Conservation (phyloP, 345 rosid genomes). For the Corchorus capsularis region DNA sequence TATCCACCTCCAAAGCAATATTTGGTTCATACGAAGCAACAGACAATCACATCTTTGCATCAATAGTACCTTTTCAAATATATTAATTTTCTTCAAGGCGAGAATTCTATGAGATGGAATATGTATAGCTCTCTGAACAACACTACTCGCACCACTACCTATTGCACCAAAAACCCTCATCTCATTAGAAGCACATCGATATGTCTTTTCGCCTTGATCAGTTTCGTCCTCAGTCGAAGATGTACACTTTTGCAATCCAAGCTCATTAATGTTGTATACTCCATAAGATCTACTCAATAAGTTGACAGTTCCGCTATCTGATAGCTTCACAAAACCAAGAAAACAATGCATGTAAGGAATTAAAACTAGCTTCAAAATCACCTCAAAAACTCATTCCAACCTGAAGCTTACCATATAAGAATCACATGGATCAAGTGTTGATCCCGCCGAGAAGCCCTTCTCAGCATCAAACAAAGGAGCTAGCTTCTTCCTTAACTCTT, state of each 20-base stretch:
- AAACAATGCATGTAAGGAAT: background rate
- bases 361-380: background rate
- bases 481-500: conserved; percentile 81
- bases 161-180: conserved; percentile 93
- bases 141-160: conserved; percentile 97
- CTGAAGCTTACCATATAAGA: conserved; percentile 60
- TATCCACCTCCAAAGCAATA: background rate
- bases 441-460: conserved; percentile 77
- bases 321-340: conserved; percentile 49
- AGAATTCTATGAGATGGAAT: conserved; percentile 80
- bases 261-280: conserved; percentile 83
- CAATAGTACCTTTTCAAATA: conserved; percentile 73
- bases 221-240: conserved; percentile 58
- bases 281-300: conserved; percentile 96
- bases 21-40: conserved; percentile 5
- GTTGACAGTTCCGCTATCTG: conserved; percentile 91
- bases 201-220: conserved; percentile 67
- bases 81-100: conserved; percentile 90
- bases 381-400: conserved; percentile 2
- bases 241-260: conserved; percentile 85
- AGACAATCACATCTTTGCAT: background rate
- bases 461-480: conserved; percentile 91
- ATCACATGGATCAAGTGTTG: conserved; percentile 67
- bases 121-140: conserved; percentile 96
- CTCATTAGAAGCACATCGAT: conserved; percentile 87